Percentiles rank a stretch among this genome's conserved stretches.
These are phyloP conservation scores for Sedum album DNA, from an alignment of 164 flowering plant genomes.

Conservation along the genomic window DNA sequence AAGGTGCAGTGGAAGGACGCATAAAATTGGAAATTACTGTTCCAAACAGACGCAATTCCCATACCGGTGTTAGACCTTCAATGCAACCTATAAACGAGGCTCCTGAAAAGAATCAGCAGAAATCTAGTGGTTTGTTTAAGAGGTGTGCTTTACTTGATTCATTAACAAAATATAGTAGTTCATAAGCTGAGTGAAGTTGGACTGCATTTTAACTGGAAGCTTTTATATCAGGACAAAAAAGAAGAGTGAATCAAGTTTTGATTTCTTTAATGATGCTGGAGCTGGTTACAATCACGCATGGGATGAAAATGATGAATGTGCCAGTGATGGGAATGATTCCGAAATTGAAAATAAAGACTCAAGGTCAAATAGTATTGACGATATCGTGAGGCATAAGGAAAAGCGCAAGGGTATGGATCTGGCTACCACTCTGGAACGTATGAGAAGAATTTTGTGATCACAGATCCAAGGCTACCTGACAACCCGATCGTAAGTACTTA, in stretches of 20 bases:
- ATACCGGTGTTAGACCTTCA: constrained; percentile 22
- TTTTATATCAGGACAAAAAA: not conserved
- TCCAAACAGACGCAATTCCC: constrained; percentile 55
- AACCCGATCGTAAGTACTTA: constrained; percentile 80
- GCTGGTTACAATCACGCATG: constrained; percentile 17
- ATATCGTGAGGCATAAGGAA: constrained; percentile 63
- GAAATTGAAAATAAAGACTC: constrained; percentile 35
- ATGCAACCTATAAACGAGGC: constrained; percentile 60
- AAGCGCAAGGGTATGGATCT: constrained; percentile 95
- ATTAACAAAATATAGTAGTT: not conserved
- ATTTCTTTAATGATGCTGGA: constrained; percentile 6
- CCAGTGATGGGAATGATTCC: constrained; percentile 14
- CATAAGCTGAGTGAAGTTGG: not conserved
- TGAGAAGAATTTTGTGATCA: constrained; percentile 98
- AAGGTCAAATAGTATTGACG: constrained; percentile 65
- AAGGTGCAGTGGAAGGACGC: not conserved
- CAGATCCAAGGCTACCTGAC: constrained; percentile 97
- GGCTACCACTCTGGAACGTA: constrained; percentile 96
- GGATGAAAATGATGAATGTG: constrained; percentile 16
- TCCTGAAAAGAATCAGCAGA: constrained; percentile 61
- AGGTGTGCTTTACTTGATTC: constrained; percentile 28
- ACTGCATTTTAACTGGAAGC: not conserved
- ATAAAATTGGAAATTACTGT: constrained; percentile 9
- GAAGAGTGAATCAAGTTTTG: constrained; percentile 32
- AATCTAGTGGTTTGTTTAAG: constrained; percentile 61